Evolutionary conservation across 2,329 filamentous ascomycete species (phyloP).

Genomic region (Westerdykella ornata): DNA sequence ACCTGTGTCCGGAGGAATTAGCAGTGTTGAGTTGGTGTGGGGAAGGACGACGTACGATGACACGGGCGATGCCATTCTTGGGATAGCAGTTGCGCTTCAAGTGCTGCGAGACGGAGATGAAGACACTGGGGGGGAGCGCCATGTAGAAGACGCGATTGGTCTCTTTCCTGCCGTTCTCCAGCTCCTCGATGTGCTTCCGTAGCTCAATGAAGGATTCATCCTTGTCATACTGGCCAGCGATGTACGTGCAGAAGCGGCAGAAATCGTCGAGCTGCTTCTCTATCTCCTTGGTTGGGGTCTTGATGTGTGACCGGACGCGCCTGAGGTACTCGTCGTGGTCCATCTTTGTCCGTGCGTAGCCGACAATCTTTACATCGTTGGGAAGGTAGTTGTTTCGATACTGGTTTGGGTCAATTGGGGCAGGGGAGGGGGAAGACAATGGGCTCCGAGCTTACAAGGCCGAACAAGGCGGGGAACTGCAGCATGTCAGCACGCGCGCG

Average conservation of each 20-base stretch:
- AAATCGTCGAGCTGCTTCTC: constrained; percentile 94
- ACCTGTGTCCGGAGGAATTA: constrained; percentile 53
- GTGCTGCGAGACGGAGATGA: constrained; percentile 95
- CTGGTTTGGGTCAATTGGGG: constrained; percentile 44
- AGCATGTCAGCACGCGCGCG: constrained; percentile 16
- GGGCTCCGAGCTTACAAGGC: constrained; percentile 63
- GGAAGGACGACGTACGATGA: constrained; percentile 62
- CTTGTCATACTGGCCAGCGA: constrained; percentile 96
- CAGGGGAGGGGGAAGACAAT: constrained; percentile 2
- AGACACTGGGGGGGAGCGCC: constrained; percentile 94
- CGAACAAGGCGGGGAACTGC: constrained; percentile 93
- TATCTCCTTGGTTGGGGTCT: constrained; percentile 94
- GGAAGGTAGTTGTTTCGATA: constrained; percentile 98
- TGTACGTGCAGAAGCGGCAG: constrained; percentile 78
- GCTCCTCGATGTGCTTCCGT: constrained; percentile 74
- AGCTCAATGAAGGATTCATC: constrained; percentile 88
- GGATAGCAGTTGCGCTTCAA: constrained; percentile 97
- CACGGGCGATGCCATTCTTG: constrained; percentile 77
- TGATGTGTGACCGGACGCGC: constrained; percentile 96
- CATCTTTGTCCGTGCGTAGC: constrained; percentile 99
- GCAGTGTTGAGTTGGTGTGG: constrained; percentile 5
- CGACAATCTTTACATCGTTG: constrained; percentile 92
- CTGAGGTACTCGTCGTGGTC: constrained; percentile 92
- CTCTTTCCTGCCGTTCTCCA: constrained; percentile 77
- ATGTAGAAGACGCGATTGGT: constrained; percentile 97